Evolutionary conservation across 768 basidiomycete species (phyloP).

Genomic region (Rhodotorula kratochvilovae): DNA sequence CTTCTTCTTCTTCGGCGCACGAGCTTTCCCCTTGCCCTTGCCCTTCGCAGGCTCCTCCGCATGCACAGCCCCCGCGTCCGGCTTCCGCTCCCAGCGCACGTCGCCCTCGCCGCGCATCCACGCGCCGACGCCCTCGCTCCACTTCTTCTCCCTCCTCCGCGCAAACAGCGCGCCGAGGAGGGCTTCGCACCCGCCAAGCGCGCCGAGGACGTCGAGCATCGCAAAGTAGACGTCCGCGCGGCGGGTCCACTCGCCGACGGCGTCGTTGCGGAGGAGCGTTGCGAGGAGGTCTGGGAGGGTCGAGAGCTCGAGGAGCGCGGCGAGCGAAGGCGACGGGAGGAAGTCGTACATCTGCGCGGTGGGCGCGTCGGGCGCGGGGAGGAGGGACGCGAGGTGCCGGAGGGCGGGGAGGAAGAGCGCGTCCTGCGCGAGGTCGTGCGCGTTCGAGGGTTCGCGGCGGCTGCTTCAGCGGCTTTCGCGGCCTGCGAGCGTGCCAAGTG

Average conservation of each 20-base stretch:
- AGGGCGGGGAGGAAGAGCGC: neutral
- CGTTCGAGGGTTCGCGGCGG: neutral
- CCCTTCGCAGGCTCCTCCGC: neutral
- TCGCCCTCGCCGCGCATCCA: slow-evolving; percentile 55
- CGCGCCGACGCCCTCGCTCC: slow-evolving; percentile 52
- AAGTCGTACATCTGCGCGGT: slow-evolving; percentile 14
- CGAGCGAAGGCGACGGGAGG: slow-evolving; percentile 7
- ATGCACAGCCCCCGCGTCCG: too few relatives aligned
- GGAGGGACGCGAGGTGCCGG: neutral
- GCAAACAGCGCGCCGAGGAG: slow-evolving; percentile 54
- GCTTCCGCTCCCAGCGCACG: slow-evolving; percentile 48
- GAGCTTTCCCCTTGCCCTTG: neutral
- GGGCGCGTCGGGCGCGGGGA: slow-evolving; percentile 16
- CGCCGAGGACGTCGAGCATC: slow-evolving; percentile 53
- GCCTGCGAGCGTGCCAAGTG: neutral
- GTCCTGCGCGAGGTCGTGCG: slow-evolving; percentile 9
- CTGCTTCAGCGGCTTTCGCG: neutral
- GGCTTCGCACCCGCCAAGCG: slow-evolving; percentile 57
- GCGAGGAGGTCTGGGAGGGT: slow-evolving; percentile 18
- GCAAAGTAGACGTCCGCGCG: slow-evolving; percentile 55
- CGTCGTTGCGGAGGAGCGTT: slow-evolving; percentile 56
- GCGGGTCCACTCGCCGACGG: slow-evolving; percentile 56
- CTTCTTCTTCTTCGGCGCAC: slow-evolving; percentile 15
- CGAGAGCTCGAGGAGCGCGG: slow-evolving; percentile 5
- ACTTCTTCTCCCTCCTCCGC: slow-evolving; percentile 49